A percentile compares a stretch with the other conserved stretches of the same genome.
phyloP scores from a whole-genome alignment of 1,284 basidiomycete genomes.

The Leucocoprinus gongylophorus region DNA sequence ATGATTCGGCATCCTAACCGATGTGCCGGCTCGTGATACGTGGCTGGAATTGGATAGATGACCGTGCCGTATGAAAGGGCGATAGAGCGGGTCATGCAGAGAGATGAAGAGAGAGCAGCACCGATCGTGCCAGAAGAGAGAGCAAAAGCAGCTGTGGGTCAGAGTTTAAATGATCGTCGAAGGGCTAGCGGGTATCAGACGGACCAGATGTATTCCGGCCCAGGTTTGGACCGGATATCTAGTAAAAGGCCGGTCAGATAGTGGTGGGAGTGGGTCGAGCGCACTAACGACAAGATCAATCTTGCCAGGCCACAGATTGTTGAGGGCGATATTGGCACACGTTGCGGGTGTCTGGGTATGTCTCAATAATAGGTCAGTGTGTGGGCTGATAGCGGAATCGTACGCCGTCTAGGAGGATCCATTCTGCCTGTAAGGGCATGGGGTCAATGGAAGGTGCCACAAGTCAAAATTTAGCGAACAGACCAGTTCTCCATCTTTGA shows the following conservation, averaged over 20 bases:
- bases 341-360: constrained; percentile 74
- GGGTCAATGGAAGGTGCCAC: constrained; percentile 4
- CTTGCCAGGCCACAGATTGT: constrained; percentile 78
- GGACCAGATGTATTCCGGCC: constrained; percentile 77
- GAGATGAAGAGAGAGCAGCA: constrained; percentile 75
- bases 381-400: constrained; percentile 22
- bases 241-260: constrained; percentile 7
- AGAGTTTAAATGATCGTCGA: constrained; percentile 1
- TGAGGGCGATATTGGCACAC: constrained; percentile 82
- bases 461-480: constrained; percentile 12
- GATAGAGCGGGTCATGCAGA: constrained; percentile 66
- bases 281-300: constrained; percentile 75
- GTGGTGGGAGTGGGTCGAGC: neutral
- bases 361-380: constrained; percentile 7
- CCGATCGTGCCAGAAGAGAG: constrained; percentile 89
- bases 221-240: constrained; percentile 73
- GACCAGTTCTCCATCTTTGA: constrained; percentile 66
- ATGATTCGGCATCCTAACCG: constrained; percentile 62
- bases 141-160: constrained; percentile 64
- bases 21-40: constrained; percentile 64
- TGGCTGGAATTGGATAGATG: constrained; percentile 56
- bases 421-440: constrained; percentile 58
- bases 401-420: constrained; percentile 84
- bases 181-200: constrained; percentile 15
- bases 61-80: constrained; percentile 84